A percentile compares a stretch with the other conserved stretches of the same genome.
phyloP scores from a whole-genome alignment of 257 asterid genomes.

The Haberlea rhodopensis region DNA sequence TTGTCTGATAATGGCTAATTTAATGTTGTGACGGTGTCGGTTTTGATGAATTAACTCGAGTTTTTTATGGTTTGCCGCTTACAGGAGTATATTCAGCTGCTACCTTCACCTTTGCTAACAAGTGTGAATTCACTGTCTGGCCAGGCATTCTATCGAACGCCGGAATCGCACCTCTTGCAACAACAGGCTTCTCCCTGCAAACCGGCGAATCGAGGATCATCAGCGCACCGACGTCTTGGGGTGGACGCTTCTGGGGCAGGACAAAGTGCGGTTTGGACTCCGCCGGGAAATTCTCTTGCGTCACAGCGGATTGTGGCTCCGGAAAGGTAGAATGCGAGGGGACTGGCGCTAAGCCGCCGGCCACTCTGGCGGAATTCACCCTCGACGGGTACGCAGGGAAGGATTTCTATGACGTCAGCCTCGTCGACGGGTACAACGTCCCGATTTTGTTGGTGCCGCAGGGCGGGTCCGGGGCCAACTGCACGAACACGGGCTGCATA shows the following conservation, averaged over 20 bases:
- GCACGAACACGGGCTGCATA: constrained; percentile 63
- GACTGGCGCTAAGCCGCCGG: constrained; percentile 68
- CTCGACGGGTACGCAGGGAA: constrained; percentile 66
- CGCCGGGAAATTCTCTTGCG: constrained; percentile 69
- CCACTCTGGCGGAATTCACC: constrained; percentile 85
- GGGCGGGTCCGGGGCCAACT: constrained; percentile 74
- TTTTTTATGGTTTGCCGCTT: neutral
- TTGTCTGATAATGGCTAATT: neutral
- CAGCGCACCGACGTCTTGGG: constrained; percentile 75
- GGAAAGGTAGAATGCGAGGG: constrained; percentile 77
- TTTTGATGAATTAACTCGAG: neutral
- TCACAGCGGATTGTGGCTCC: constrained; percentile 89
- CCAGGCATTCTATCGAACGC: constrained; percentile 87
- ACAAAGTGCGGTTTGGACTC: constrained; percentile 65
- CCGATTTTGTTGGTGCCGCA: constrained; percentile 89
- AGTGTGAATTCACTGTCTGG: constrained; percentile 73
- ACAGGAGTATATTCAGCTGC: constrained; percentile 60
- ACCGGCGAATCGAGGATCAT: constrained; percentile 53
- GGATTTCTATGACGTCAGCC: constrained; percentile 90
- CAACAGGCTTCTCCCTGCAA: constrained; percentile 68
- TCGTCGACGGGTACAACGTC: constrained; percentile 90
- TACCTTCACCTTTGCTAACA: constrained; percentile 69
- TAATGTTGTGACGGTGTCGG: neutral
- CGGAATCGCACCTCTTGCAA: constrained; percentile 61
- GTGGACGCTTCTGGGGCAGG: constrained; percentile 91